These are phyloP conservation scores for Paraleonurus japonicus DNA, from an alignment of 257 asterid genomes.

Conservation along the genomic window DNA sequence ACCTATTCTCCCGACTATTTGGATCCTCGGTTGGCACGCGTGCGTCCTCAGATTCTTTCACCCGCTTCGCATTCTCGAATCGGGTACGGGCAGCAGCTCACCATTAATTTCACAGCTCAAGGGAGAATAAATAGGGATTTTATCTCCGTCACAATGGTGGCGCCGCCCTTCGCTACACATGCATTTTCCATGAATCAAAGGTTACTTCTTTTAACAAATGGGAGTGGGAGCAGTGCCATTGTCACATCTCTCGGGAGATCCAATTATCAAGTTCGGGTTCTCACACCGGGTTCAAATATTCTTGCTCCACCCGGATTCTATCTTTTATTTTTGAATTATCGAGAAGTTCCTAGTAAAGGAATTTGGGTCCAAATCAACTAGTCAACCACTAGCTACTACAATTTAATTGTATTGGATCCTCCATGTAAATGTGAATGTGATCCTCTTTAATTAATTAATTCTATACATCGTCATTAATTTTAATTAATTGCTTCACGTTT, in stretches of 20 bases:
- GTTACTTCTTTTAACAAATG: neutral
- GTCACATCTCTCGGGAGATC: slow-evolving; percentile 18
- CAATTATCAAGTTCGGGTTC: slow-evolving; percentile 16
- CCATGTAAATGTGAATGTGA: too few relatives aligned
- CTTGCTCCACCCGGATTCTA: slow-evolving; percentile 21
- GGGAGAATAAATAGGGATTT: neutral
- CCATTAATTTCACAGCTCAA: slow-evolving; percentile 5
- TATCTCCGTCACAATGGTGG: neutral
- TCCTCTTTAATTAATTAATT: too few relatives aligned
- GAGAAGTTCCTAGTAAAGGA: too few relatives aligned
- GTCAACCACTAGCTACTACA: too few relatives aligned
- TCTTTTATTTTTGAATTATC: slow-evolving; percentile 15
- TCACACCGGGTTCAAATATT: neutral
- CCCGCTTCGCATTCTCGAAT: neutral
- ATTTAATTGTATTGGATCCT: too few relatives aligned
- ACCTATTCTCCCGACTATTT: slow-evolving; percentile 9
- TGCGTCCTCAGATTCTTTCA: neutral
- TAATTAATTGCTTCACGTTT: too few relatives aligned
- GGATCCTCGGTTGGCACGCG: neutral
- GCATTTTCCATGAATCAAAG: slow-evolving; percentile 25
- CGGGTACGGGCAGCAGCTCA: neutral
- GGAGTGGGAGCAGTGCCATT: too few relatives aligned
- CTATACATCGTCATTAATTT: too few relatives aligned
- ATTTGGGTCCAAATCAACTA: slow-evolving; percentile 26
- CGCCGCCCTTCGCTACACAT: slow-evolving; percentile 21